Evolutionary conservation across 1,284 basidiomycete genomes (phyloP).

Genomic region (Pyrrhoderma noxium): DNA sequence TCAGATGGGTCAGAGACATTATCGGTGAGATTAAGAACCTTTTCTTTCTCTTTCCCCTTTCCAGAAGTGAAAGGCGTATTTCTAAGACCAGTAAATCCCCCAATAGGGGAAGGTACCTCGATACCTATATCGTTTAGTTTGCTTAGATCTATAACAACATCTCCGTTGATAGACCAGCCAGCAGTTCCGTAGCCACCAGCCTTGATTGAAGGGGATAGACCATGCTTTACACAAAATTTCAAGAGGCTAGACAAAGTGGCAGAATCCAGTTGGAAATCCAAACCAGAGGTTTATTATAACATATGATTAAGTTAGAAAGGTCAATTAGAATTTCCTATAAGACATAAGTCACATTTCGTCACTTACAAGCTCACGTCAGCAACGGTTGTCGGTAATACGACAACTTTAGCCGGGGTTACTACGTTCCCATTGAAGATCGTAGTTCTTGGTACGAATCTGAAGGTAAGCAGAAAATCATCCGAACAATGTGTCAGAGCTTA

Average conservation of each 20-base stretch:
- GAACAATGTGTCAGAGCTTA: too few relatives aligned
- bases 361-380: conserved; percentile 16
- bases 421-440: conserved; percentile 18
- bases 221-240: conserved; percentile 60
- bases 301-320: too few relatives aligned
- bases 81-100: conserved; percentile 49
- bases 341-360: neutral
- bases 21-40: too few relatives aligned
- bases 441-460: conserved; percentile 10
- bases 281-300: too few relatives aligned
- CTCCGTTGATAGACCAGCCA: conserved; percentile 80
- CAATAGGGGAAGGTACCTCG: conserved; percentile 46
- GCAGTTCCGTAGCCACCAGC: conserved; percentile 86
- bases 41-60: conserved; percentile 48
- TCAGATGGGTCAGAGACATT: too few relatives aligned
- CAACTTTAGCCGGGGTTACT: conserved; percentile 11
- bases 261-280: too few relatives aligned
- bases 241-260: conserved; percentile 40
- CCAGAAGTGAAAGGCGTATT: conserved; percentile 41
- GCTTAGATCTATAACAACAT: conserved; percentile 75
- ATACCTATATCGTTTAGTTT: conserved; percentile 60
- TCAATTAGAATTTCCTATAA: neutral
- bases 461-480: neutral
- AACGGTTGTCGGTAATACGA: conserved; percentile 9
- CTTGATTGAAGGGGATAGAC: conserved; percentile 74